Evolutionary conservation across 345 rosid species (phyloP).

Genomic region (Bruguiera gymnorhiza): DNA sequence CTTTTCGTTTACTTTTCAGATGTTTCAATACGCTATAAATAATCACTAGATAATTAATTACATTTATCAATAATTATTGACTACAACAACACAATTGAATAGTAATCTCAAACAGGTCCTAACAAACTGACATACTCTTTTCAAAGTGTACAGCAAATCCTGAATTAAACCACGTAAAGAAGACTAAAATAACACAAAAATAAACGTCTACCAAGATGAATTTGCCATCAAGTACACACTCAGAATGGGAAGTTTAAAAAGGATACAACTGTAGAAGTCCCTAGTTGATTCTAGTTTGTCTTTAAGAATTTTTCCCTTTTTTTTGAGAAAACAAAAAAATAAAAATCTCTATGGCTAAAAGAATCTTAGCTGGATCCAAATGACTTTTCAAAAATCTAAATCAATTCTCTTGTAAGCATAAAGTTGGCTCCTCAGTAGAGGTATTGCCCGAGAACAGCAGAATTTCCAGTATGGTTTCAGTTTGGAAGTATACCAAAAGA

Average conservation of each 20-base stretch:
- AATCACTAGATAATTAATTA: too few relatives aligned
- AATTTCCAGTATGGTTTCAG: constrained; percentile 2
- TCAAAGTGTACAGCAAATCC: too few relatives aligned
- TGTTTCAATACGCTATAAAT: too few relatives aligned
- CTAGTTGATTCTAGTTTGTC: constrained; percentile 6
- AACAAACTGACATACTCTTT: too few relatives aligned
- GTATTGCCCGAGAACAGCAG: neutral
- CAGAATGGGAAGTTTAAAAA: neutral
- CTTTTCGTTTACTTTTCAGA: too few relatives aligned
- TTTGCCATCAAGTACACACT: neutral
- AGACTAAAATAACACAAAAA: neutral
- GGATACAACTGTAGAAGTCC: neutral
- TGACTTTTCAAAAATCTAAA: neutral
- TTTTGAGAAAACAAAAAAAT: too few relatives aligned
- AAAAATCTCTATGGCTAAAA: constrained; percentile 20
- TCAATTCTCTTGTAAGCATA: neutral
- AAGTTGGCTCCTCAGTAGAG: constrained; percentile 6
- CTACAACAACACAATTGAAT: too few relatives aligned
- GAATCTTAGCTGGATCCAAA: constrained; percentile 17
- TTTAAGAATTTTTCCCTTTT: neutral
- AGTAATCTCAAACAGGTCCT: too few relatives aligned
- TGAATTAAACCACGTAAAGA: too few relatives aligned
- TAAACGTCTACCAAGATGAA: constrained; percentile 5
- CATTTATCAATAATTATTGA: too few relatives aligned
- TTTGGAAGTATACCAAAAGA: neutral